Percentiles rank a stretch among this genome's conserved stretches.
phyloP scores from a whole-genome alignment of 2,329 filamentous ascomycete genomes.

The Blumeria hordei region DNA sequence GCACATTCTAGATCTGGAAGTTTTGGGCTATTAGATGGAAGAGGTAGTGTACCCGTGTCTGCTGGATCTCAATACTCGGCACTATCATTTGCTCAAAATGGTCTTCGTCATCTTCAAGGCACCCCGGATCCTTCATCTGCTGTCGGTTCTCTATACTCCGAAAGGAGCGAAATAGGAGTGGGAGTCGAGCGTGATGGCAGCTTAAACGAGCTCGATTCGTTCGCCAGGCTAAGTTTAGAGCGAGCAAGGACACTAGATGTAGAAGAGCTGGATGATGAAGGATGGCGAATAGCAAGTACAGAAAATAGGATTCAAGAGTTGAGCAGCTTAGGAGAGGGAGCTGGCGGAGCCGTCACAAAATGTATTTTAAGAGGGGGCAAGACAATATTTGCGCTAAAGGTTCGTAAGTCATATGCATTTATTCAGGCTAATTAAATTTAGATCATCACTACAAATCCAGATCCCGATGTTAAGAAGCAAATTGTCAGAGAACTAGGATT shows the following conservation, averaged over 20 bases:
- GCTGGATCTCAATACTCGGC: constrained; percentile 73
- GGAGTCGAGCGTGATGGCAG: constrained; percentile 69
- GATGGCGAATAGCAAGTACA: constrained; percentile 79
- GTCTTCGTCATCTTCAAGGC: constrained; percentile 41
- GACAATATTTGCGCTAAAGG: constrained; percentile 90
- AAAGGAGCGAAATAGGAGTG: constrained; percentile 48
- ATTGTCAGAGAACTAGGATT: constrained; percentile 90
- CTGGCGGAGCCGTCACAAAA: constrained; percentile 81
- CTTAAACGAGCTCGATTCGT: constrained; percentile 47
- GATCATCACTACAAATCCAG: constrained; percentile 96
- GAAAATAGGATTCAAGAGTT: constrained; percentile 73
- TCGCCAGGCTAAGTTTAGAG: constrained; percentile 62
- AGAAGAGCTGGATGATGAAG: constrained; percentile 82
- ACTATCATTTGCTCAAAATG: constrained; percentile 54
- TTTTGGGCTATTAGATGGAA: constrained; percentile 53
- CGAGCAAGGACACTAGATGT: constrained; percentile 70
- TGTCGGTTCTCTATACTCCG: constrained; percentile 64
- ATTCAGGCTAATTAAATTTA: constrained; percentile 16
- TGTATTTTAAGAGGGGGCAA: constrained; percentile 78
- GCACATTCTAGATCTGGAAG: constrained; percentile 65
- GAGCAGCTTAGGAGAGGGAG: constrained; percentile 78
- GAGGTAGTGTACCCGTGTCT: constrained; percentile 58
- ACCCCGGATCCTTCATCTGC: constrained; percentile 73
- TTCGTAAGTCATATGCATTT: constrained; percentile 18
- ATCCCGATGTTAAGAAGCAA: constrained; percentile 95